Evolutionary conservation across 345 rosid genomes (phyloP).

Genomic region (Bretschneidera sinensis): DNA sequence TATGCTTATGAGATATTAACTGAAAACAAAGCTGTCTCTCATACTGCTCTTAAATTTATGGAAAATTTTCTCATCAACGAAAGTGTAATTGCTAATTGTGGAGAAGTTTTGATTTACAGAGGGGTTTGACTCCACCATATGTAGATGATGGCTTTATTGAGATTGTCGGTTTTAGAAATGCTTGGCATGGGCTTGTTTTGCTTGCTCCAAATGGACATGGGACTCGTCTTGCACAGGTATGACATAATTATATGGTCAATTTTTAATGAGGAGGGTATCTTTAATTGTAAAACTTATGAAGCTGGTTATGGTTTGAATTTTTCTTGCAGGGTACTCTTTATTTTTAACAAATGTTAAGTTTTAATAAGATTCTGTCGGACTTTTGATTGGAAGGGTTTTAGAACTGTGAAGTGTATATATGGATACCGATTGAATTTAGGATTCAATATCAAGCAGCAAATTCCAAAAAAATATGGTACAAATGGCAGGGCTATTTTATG

Average conservation of each 20-base stretch:
- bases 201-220: conserved; percentile 61
- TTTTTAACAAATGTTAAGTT: too few relatives aligned
- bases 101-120: conserved; percentile 25
- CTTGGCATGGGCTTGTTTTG: conserved; percentile 54
- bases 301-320: not conserved
- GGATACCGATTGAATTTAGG: too few relatives aligned
- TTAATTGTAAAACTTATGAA: too few relatives aligned
- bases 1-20: not conserved
- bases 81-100: not conserved
- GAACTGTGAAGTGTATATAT: too few relatives aligned
- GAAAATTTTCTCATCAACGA: not conserved
- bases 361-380: too few relatives aligned
- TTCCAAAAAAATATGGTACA: too few relatives aligned
- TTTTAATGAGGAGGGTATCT: not conserved
- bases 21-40: not conserved
- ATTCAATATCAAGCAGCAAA: too few relatives aligned
- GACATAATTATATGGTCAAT: not conserved
- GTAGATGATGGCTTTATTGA: conserved; percentile 58
- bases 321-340: not conserved
- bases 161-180: conserved; percentile 56
- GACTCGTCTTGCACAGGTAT: conserved; percentile 65
- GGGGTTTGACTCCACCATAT: conserved; percentile 45
- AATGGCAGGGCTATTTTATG: too few relatives aligned
- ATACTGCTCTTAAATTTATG: not conserved
- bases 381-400: too few relatives aligned